Conservation (phyloP, 179 eudicot genomes). For the Corrigiola litoralis region DNA sequence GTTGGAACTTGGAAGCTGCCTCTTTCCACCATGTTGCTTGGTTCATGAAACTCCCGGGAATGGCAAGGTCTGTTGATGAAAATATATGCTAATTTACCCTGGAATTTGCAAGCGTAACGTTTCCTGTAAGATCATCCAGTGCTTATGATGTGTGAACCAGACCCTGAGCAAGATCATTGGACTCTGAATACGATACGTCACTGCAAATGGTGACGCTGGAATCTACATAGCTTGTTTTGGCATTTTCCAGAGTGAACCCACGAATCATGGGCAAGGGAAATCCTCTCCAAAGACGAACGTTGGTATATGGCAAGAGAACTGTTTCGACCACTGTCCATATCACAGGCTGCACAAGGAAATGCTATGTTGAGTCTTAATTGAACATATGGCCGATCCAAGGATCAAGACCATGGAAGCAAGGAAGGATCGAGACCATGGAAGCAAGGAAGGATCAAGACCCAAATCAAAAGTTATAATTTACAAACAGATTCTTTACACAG, state of each 20-base stretch:
- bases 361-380: background rate
- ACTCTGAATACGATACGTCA: constrained; percentile 41
- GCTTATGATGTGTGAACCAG: background rate
- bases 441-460: no score
- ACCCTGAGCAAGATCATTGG: constrained; percentile 4
- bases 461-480: no score
- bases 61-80: background rate
- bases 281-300: constrained; percentile 56
- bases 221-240: constrained; percentile 39
- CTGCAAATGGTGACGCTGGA: constrained; percentile 56
- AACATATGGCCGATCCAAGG: background rate
- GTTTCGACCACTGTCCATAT: constrained; percentile 53
- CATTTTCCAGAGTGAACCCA: constrained; percentile 66
- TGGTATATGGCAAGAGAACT: constrained; percentile 62
- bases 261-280: constrained; percentile 54
- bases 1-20: no score
- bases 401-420: background rate
- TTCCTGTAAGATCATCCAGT: background rate
- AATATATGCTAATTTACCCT: background rate
- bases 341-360: constrained; percentile 53
- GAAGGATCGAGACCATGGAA: no score
- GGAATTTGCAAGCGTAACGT: background rate
- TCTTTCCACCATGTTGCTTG: background rate
- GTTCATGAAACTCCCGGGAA: background rate
- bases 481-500: no score